These are phyloP conservation scores for Mitragyna speciosa DNA, from an alignment of 257 asterid genomes.

Conservation along the genomic window DNA sequence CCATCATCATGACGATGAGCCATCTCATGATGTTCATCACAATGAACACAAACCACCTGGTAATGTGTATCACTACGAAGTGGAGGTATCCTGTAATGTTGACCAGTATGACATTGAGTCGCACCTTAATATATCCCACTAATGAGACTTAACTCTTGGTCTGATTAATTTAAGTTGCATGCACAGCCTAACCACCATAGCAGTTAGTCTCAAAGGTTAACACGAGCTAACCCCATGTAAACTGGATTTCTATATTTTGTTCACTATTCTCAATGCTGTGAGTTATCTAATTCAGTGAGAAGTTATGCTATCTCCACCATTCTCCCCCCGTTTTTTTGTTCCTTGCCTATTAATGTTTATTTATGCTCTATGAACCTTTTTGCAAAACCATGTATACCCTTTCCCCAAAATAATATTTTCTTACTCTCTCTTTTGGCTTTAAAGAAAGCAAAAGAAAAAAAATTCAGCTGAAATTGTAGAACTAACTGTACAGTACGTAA, in stretches of 20 bases:
- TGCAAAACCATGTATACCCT: not conserved
- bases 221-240: not conserved
- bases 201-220: slow-evolving; percentile 16
- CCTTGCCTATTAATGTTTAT: not conserved
- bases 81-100: not conserved
- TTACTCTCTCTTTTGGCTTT: not conserved
- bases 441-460: not conserved
- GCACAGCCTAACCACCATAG: slow-evolving; percentile 20
- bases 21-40: slow-evolving; percentile 42
- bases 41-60: slow-evolving; percentile 49
- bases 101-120: slow-evolving; percentile 35
- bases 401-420: not conserved
- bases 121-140: slow-evolving; percentile 46
- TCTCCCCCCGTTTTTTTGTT: not conserved
- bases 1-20: slow-evolving; percentile 36
- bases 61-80: slow-evolving; percentile 30
- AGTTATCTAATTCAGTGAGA: too few species aligned
- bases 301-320: not conserved
- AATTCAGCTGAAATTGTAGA: not conserved
- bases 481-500: not conserved
- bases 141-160: slow-evolving; percentile 28
- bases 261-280: not conserved
- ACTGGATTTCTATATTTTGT: not conserved
- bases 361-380: not conserved
- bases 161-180: not conserved